Base-by-base conservation (phyloP, 805 yeast species). In the Kodamaea restingae region DNA sequence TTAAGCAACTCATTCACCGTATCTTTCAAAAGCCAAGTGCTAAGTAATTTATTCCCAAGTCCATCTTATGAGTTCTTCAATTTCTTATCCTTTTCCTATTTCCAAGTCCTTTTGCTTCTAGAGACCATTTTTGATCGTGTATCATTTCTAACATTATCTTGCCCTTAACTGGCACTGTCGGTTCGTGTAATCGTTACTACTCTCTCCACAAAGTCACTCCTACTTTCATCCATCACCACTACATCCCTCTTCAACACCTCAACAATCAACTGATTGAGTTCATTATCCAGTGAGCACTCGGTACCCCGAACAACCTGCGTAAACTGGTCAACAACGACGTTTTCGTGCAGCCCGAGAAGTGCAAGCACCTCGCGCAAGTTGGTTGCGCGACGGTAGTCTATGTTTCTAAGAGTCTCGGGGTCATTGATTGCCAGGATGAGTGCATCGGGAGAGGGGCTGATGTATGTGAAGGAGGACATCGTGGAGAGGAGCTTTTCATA, bases 311-410 rank as follows among this genome's bases (percentile, higher is more conserved):
- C 41, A 17, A 44, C 15, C 27, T 15, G n/a, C 14, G 24, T 30
- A 22, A 46, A 36, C 27, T 38, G 33, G 37, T 46, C 47, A 20
- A 46, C 31, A 18, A 40, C 40, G 8, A 38, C 25, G 27, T 15
- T 34, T 27, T 35, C 18, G 34, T n/a, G 32, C 24, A 22, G 18
- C 12, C n/a, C n/a, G n/a, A n/a, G 24, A 11, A 30, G 20, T 11
- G 4, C 30, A 2, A 15, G 26, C 14, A 37, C 14, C 29, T 31
- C 33, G 15, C 37, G 35, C 14, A 39, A n/a, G 10, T 26, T 21
- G 21, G 32, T 35, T 12, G 40, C 40, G 6, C 42, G 35, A 25
- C 38, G 44, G 41, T 43, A 41, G 22, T 43, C 46, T 32, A 44
- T 30, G n/a, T 29, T 18, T 7, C 29, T 32, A 22, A 46, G 44